Evolutionary conservation across 164 flowering plant species (phyloP).

Genomic region (Taxillus chinensis): DNA sequence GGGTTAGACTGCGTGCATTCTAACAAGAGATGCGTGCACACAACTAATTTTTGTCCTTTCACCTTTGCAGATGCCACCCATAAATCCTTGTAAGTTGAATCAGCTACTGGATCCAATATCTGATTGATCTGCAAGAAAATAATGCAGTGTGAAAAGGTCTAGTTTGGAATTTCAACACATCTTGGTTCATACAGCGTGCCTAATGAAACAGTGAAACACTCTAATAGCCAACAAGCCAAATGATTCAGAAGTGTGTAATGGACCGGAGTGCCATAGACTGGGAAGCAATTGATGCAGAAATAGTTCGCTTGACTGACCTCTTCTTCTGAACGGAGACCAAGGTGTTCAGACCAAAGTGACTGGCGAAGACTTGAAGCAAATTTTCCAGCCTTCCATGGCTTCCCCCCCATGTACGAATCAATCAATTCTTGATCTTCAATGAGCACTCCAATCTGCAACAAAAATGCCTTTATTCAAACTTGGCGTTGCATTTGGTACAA

Average conservation of each 20-base stretch:
- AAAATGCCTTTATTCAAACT: neutral
- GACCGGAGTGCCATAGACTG: neutral
- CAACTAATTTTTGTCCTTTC: slow-evolving; percentile 1
- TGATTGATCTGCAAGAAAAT: slow-evolving; percentile 30
- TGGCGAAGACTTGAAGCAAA: slow-evolving; percentile 67
- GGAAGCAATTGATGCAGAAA: neutral
- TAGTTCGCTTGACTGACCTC: slow-evolving; percentile 40
- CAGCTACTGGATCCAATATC: slow-evolving; percentile 72
- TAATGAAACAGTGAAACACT: too few relatives aligned
- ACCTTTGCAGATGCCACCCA: slow-evolving; percentile 99
- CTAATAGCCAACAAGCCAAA: neutral
- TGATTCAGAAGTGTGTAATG: neutral
- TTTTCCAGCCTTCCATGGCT: slow-evolving; percentile 78
- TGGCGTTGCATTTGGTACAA: too few relatives aligned
- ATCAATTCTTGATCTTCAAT: slow-evolving; percentile 86
- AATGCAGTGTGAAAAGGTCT: neutral
- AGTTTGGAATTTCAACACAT: too few relatives aligned
- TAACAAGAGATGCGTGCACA: too few relatives aligned
- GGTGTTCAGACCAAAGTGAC: slow-evolving; percentile 82
- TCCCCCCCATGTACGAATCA: slow-evolving; percentile 65
- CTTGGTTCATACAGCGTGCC: too few relatives aligned
- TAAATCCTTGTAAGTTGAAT: slow-evolving; percentile 72
- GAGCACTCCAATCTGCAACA: slow-evolving; percentile 74
- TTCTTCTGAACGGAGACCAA: slow-evolving; percentile 68
- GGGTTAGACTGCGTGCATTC: too few relatives aligned